Conservation (phyloP, 208 protist species). For the Trypanosoma mega region DNA sequence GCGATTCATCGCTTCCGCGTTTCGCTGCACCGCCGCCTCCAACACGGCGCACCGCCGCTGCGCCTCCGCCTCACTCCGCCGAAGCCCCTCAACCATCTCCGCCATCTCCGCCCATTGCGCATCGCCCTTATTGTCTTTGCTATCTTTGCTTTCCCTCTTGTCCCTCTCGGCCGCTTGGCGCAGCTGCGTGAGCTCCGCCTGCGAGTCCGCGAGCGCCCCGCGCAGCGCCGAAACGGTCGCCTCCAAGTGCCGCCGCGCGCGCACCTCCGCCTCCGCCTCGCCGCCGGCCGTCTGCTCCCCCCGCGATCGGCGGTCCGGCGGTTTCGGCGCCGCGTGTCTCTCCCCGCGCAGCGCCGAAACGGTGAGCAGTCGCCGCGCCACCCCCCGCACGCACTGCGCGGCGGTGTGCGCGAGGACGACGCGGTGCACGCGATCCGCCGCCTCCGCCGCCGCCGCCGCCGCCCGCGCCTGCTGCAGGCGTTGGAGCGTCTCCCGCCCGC, state of each 20-base stretch:
- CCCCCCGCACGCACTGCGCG: too few relatives aligned
- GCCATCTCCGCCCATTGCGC: constrained; percentile 50
- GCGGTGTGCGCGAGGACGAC: too few relatives aligned
- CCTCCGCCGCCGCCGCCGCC: constrained; percentile 21
- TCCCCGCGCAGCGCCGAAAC: too few relatives aligned
- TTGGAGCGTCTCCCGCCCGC: constrained; percentile 29
- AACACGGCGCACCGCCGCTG: constrained; percentile 39
- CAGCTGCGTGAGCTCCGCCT: constrained; percentile 53
- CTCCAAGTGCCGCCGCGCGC: constrained; percentile 52
- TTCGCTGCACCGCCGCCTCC: constrained; percentile 30
- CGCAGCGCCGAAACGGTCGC: constrained; percentile 63
- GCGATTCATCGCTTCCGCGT: constrained; percentile 38
- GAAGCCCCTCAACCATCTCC: constrained; percentile 60
- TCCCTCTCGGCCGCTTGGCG: background rate
- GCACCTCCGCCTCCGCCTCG: too few relatives aligned
- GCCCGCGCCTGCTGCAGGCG: constrained; percentile 25
- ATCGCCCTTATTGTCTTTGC: background rate
- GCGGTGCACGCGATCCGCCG: too few relatives aligned
- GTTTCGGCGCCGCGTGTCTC: too few relatives aligned
- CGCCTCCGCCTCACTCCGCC: constrained; percentile 39
- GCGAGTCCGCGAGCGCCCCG: constrained; percentile 42
- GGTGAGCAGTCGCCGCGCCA: too few relatives aligned
- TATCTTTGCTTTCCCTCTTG: background rate
- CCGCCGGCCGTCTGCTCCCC: too few relatives aligned
- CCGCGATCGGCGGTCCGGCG: too few relatives aligned